Conservation (phyloP, 2,329 filamentous ascomycete species). For the Samsoniella hepiali region DNA sequence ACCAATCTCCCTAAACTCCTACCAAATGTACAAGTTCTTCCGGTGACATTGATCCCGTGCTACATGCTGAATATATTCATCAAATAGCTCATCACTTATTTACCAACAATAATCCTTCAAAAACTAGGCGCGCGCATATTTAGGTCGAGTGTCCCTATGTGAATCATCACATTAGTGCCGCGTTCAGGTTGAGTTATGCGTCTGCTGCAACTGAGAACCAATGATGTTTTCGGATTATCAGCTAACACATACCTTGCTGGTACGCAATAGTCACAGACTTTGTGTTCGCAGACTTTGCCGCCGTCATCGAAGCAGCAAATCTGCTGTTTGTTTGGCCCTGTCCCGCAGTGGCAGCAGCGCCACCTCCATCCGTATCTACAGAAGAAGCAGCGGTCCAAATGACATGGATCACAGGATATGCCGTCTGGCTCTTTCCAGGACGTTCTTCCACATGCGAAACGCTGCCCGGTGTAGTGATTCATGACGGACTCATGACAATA, state of each 20-base stretch:
- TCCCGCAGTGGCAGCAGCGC: slow-evolving; percentile 16
- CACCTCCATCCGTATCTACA: slow-evolving; percentile 10
- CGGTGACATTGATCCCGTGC: no score
- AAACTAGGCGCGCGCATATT: background rate
- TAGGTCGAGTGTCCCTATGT: background rate
- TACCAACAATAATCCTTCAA: background rate
- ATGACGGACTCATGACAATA: background rate
- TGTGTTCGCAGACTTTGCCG: slow-evolving; percentile 1
- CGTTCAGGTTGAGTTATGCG: background rate
- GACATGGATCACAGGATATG: background rate
- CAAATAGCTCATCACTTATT: no score
- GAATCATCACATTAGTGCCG: background rate
- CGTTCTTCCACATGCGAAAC: background rate
- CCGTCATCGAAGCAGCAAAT: background rate
- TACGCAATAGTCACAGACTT: slow-evolving; percentile 9
- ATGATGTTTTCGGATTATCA: background rate
- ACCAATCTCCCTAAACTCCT: no score
- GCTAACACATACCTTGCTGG: background rate
- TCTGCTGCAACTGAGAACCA: background rate
- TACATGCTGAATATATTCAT: no score
- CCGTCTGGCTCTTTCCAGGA: background rate
- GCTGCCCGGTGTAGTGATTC: background rate
- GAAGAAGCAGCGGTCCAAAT: slow-evolving; percentile 4
- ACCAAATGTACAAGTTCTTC: no score
- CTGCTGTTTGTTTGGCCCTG: slow-evolving; percentile 4